Base-by-base conservation (phyloP, 1,284 basidiomycete species). In the Trichosporon sp. region DNA sequence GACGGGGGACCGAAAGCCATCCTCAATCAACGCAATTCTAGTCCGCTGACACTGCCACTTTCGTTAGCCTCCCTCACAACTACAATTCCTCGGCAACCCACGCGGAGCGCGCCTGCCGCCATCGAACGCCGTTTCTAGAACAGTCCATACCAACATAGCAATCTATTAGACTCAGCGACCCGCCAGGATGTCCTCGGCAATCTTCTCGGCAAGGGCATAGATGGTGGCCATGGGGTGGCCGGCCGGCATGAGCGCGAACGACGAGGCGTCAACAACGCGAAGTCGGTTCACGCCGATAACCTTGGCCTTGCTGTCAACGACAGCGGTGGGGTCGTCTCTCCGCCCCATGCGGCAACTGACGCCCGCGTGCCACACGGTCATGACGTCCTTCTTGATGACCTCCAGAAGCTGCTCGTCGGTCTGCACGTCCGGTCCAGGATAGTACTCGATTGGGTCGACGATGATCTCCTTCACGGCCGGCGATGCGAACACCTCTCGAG, bases 151-250 rank as follows among this genome's bases (percentile, higher is more conserved):
- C 2, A 8, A 37, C 19, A 8, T 8, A n/a, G 19, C 36, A n/a
- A n/a, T 11, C 3, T n/a, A 37, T 36, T 1, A 37, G 16, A 16
- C 36, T 3, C 16, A 21, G 37, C 21, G 27, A 4, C 44, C 11
- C 21, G 25, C 59, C 32, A 25, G 32, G 29, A 62, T 62, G 8
- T 49, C 32, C 14, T 25, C 61, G 0, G 61, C 61, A 36, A 62
- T 62, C 61, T 62, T 62, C 56, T 62, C 61, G 0, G 61, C 61
- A 4, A 62, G 37, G 0, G 61, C 61, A 13, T 58, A 62, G 2
- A 62, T 32, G 4, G 31, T 27, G 4, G 27, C 31, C 37, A 32
- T 40, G 16, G 61, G 61, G 61, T 62, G 61, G 4, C 61, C 61
- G 11, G 61, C 40, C 1, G 61, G 61, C 13, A 62, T 37, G 31